Conservation (phyloP, 495 filamentous ascomycete genomes). For the Amniculicola lignicola region DNA sequence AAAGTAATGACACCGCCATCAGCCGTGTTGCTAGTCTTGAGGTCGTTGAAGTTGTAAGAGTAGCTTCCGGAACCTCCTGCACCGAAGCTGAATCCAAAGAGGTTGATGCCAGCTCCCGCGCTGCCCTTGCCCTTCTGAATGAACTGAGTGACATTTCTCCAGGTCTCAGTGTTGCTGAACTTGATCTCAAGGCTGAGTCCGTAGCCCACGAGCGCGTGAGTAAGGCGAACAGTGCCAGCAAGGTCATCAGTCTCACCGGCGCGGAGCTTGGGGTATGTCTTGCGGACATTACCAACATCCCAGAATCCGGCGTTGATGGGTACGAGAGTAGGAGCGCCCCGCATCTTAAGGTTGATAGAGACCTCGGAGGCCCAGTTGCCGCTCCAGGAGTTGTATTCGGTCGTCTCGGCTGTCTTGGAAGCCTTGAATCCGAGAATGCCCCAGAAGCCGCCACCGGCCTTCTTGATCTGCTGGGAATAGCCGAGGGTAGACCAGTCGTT, state of each 20-base stretch:
- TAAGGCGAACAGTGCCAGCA: conserved; percentile 4
- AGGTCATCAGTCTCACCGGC: conserved; percentile 1
- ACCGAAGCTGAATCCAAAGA: conserved; percentile 16
- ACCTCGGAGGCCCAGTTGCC: conserved; percentile 7
- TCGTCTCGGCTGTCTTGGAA: neutral
- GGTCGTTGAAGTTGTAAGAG: neutral
- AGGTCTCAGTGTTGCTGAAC: conserved; percentile 8
- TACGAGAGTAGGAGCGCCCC: conserved; percentile 7
- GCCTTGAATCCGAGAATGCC: conserved; percentile 9
- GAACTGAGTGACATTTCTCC: conserved; percentile 14
- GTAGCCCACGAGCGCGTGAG: conserved; percentile 8
- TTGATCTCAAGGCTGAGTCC: neutral
- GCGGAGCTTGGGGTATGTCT: conserved; percentile 9
- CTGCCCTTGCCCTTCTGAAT: conserved; percentile 13
- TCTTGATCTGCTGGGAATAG: neutral
- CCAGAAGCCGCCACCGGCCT: conserved; percentile 1
- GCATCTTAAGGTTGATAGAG: conserved; percentile 1
- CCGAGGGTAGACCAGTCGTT: conserved; percentile 9
- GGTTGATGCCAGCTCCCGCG: neutral
- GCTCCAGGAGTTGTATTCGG: conserved; percentile 15
- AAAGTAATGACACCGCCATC: conserved; percentile 7
- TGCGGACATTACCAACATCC: conserved; percentile 14
- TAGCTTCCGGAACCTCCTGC: conserved; percentile 4
- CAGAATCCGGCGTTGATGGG: conserved; percentile 16
- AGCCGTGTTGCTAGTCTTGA: conserved; percentile 7